Evolutionary conservation across 2,329 filamentous ascomycete species (phyloP).

Genomic region (Claviceps lovelessii): DNA sequence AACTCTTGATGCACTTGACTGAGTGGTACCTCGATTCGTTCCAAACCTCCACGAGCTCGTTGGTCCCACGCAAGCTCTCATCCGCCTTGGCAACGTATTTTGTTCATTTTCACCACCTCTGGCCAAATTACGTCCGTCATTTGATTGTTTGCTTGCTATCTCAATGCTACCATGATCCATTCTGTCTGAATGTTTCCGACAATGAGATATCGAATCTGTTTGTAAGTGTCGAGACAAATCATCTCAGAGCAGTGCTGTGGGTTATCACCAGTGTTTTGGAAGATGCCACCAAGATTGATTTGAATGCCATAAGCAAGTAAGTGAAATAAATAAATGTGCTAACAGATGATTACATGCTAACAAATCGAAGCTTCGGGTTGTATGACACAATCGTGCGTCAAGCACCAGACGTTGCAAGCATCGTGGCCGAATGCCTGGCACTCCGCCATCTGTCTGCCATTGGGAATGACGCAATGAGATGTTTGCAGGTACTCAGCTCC

Average conservation of each 20-base stretch:
- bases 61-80: slow-evolving; percentile 61
- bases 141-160: slow-evolving; percentile 39
- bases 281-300: slow-evolving; percentile 43
- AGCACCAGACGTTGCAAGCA: slow-evolving; percentile 22
- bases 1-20: slow-evolving; percentile 46
- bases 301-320: slow-evolving; percentile 43
- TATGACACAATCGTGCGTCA: slow-evolving; percentile 28
- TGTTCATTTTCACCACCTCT: slow-evolving; percentile 52
- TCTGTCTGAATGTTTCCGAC: slow-evolving; percentile 15
- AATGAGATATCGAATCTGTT: slow-evolving; percentile 32
- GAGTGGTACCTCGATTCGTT: slow-evolving; percentile 47
- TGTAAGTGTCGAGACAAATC: slow-evolving; percentile 29
- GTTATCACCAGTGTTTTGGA: slow-evolving; percentile 33
- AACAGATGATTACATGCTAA: neutral
- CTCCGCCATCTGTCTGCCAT: slow-evolving; percentile 18
- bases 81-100: slow-evolving; percentile 67
- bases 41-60: slow-evolving; percentile 34
- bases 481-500: slow-evolving; percentile 37
- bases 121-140: slow-evolving; percentile 51
- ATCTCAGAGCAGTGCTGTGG: slow-evolving; percentile 46
- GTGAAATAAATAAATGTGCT: slow-evolving; percentile 5
- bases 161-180: slow-evolving; percentile 11
- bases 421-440: slow-evolving; percentile 24
- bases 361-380: slow-evolving; percentile 20
- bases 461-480: slow-evolving; percentile 42